Conservation (phyloP, 2,329 filamentous ascomycete genomes). For the Neophaeococcomyces mojaviensis region DNA sequence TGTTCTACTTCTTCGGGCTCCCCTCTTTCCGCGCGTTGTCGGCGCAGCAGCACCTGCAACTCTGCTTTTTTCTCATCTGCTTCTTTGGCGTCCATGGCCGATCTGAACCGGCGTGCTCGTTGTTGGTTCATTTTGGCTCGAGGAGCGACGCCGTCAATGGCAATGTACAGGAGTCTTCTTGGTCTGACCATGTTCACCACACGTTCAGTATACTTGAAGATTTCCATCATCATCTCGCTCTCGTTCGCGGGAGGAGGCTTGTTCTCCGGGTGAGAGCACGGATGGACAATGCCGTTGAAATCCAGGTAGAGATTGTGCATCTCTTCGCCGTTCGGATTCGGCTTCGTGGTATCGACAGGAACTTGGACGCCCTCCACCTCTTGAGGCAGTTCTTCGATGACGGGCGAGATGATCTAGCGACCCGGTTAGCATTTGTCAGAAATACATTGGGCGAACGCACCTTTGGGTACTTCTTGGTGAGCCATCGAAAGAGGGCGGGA, state of each 20-base stretch:
- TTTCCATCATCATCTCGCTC: slow-evolving; percentile 98
- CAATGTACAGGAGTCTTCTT: slow-evolving; percentile 92
- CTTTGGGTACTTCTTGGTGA: slow-evolving; percentile 94
- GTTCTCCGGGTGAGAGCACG: slow-evolving; percentile 95
- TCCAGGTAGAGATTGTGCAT: slow-evolving; percentile 97
- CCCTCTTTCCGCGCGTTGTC: slow-evolving; percentile 57
- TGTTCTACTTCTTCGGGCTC: slow-evolving; percentile 50
- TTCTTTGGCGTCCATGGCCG: slow-evolving; percentile 87
- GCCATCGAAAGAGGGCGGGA: slow-evolving; percentile 90
- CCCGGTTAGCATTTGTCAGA: neutral
- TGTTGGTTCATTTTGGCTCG: slow-evolving; percentile 99
- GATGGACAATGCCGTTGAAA: slow-evolving; percentile 99
- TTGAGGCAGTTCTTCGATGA: slow-evolving; percentile 76
- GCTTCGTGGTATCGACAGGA: slow-evolving; percentile 72
- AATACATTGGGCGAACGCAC: neutral
- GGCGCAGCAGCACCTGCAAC: slow-evolving; percentile 73
- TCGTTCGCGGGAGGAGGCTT: slow-evolving; percentile 83
- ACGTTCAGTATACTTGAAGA: slow-evolving; percentile 97
- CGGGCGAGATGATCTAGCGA: slow-evolving; percentile 67
- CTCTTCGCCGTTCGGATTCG: slow-evolving; percentile 96
- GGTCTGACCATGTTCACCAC: slow-evolving; percentile 98
- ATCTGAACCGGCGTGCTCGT: slow-evolving; percentile 87
- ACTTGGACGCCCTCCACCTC: slow-evolving; percentile 76
- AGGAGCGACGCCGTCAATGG: slow-evolving; percentile 92
- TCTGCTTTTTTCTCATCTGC: slow-evolving; percentile 88